Evolutionary conservation across 495 filamentous ascomycete genomes (phyloP).

Genomic region (Penicillium steckii): DNA sequence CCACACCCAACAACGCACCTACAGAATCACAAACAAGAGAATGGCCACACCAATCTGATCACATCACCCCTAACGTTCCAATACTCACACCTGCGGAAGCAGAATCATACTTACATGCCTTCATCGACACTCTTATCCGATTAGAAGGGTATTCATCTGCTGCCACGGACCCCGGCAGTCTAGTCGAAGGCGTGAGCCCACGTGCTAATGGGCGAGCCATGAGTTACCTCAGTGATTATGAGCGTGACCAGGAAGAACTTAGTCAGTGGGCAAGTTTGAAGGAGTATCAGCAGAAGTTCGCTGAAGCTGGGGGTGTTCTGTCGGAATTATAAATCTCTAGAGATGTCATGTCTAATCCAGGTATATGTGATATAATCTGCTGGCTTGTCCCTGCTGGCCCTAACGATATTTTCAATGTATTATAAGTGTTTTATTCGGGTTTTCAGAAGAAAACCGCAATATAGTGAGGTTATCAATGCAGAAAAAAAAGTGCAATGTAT

Average conservation of each 20-base stretch:
- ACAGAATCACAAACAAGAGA: conserved; percentile 6
- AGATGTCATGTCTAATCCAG: too few species aligned
- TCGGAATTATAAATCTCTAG: conserved; percentile 29
- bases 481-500: too few species aligned
- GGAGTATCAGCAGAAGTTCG: conserved; percentile 69
- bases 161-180: conserved; percentile 9
- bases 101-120: conserved; percentile 63
- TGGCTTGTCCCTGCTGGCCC: too few species aligned
- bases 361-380: too few species aligned
- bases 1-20: conserved; percentile 6
- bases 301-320: conserved; percentile 59
- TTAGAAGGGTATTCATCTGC: conserved; percentile 50
- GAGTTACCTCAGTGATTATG: conserved; percentile 45
- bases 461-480: too few species aligned
- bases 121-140: conserved; percentile 68
- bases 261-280: conserved; percentile 71
- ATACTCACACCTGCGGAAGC: conserved; percentile 44
- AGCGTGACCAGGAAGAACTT: conserved; percentile 72
- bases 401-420: too few species aligned
- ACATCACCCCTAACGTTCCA: conserved; percentile 26
- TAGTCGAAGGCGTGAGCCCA: conserved; percentile 21
- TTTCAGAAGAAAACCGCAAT: too few species aligned
- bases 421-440: too few species aligned
- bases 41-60: conserved; percentile 1
- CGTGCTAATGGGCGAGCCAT: conserved; percentile 32